phyloP scores from a whole-genome alignment of 805 yeast genomes.

The Candida silvicultrix region DNA sequence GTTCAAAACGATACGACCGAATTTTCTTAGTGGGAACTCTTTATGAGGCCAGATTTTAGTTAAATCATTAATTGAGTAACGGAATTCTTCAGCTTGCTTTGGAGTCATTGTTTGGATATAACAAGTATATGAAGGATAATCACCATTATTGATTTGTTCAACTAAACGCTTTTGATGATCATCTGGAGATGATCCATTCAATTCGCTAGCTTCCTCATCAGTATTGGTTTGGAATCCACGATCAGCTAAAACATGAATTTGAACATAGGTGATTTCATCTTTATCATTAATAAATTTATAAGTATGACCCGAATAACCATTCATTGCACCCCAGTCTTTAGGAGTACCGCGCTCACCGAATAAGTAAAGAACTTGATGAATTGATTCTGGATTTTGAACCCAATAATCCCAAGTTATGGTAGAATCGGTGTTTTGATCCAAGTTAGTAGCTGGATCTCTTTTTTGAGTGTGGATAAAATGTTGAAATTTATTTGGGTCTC shows the following conservation, averaged over 20 bases:
- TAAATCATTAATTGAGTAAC: conserved; percentile 43
- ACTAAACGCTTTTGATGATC: conserved; percentile 34
- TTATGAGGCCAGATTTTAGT: conserved; percentile 55
- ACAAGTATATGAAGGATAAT: conserved; percentile 44
- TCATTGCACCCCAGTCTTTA: conserved; percentile 45
- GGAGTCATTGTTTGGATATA: conserved; percentile 57
- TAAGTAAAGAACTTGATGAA: conserved; percentile 51
- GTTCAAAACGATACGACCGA: conserved; percentile 45
- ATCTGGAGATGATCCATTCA: conserved; percentile 47
- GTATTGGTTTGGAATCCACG: conserved; percentile 41
- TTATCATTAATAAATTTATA: conserved; percentile 48
- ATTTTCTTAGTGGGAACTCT: conserved; percentile 47
- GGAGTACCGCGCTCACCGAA: conserved; percentile 61
- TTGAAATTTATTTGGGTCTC: conserved; percentile 62
- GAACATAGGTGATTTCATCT: conserved; percentile 47
- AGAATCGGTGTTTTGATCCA: conserved; percentile 40
- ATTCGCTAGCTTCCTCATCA: conserved; percentile 38
- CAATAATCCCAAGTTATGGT: conserved; percentile 53
- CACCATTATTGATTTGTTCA: conserved; percentile 40
- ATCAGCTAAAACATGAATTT: conserved; percentile 46
- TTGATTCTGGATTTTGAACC: conserved; percentile 46
- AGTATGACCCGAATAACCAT: conserved; percentile 63
- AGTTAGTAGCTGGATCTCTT: conserved; percentile 49
- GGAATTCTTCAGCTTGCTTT: conserved; percentile 45
- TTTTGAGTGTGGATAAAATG: conserved; percentile 64